Base-by-base conservation (phyloP, 352 stramenopile species). In the Elongisporangium senticosum region DNA sequence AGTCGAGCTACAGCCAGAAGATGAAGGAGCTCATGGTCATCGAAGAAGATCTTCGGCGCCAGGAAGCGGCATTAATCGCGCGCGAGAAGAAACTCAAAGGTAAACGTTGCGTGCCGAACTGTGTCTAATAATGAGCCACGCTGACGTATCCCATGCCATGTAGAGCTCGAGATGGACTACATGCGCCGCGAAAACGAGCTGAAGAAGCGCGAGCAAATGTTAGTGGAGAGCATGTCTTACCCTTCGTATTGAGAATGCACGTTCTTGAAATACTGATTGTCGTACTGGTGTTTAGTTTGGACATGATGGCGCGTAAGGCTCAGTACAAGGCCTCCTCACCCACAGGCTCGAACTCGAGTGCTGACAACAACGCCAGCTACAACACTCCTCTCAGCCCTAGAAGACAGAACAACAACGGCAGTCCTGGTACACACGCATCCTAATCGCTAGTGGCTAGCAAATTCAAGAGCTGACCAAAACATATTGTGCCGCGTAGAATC, bases 11-110 rank as follows among this genome's bases (percentile, higher is more conserved):
- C 73, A 87, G 89, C 55, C 75, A 87, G 57, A 95, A 93, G 59
- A 93, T 95, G 83, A 93, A 95, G 66, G 86, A 95, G 62, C 57
- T 95, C 26, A 62, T 95, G 55, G 81, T 68, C 17, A 92, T 95
- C 54, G 83, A 95, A 60, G 86, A 95, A 51, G 83, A 95, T 47
- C 66, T 95, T 23, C 82, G 83, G n/a, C 83, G 83, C 48, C 83
- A 95, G 62, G 86, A 95, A 68, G 80, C 86, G 8, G 77, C 82
- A 53, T 68, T 95, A n/a, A 81, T 89, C 52, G 86, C 85, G 13
- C 81, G 86, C 49, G 86, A 95, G 58, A 92, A 89, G 61, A 91
- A 92, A 61, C 69, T 94, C 49, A 91, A 90, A 75, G 83, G 83
- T 89, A 61, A 51, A n/a, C n/a, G 51, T 8, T 13, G 14, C 33